These are phyloP conservation scores for Coniosporium tulheliwenetii DNA, from an alignment of 2,329 filamentous ascomycete species.

Conservation along the genomic window DNA sequence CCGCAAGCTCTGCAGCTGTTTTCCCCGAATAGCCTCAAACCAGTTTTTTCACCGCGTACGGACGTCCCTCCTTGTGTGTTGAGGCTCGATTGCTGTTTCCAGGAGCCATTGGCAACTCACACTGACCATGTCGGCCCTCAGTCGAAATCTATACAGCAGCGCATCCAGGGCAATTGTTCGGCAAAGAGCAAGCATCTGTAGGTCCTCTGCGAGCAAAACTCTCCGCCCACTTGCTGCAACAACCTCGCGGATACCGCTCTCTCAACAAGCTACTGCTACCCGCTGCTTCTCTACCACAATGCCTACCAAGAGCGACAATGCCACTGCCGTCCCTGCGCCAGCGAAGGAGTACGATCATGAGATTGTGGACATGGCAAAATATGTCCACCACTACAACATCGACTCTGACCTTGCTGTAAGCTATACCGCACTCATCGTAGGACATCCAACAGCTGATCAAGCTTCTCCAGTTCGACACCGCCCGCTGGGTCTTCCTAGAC, in stretches of 20 bases:
- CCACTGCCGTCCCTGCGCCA: conserved; percentile 11
- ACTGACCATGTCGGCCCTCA: conserved; percentile 18
- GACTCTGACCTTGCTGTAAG: conserved; percentile 85
- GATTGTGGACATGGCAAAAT: conserved; percentile 87
- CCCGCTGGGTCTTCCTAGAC: conserved; percentile 90
- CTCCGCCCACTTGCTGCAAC: conserved; percentile 19
- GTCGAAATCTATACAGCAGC: conserved; percentile 23
- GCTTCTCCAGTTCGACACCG: conserved; percentile 65
- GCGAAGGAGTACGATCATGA: conserved; percentile 64
- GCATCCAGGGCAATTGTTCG: conserved; percentile 18
- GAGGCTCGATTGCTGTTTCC: too few relatives aligned
- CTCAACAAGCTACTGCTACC: conserved; percentile 10
- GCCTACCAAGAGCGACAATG: conserved; percentile 3
- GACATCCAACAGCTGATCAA: conserved; percentile 4
- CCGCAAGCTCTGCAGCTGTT: too few relatives aligned
- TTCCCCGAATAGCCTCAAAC: too few relatives aligned
- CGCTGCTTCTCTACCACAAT: conserved; percentile 3
- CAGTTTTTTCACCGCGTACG: too few relatives aligned
- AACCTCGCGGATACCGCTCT: conserved; percentile 9
- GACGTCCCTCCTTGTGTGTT: too few relatives aligned
- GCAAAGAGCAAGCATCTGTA: conserved; percentile 14
- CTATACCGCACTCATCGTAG: conserved; percentile 5
- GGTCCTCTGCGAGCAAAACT: conserved; percentile 12
- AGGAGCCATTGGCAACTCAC: too few relatives aligned
- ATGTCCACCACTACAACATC: conserved; percentile 84